Conservation (phyloP, 257 asterid genomes). For the Nicotiana noctiflora region DNA sequence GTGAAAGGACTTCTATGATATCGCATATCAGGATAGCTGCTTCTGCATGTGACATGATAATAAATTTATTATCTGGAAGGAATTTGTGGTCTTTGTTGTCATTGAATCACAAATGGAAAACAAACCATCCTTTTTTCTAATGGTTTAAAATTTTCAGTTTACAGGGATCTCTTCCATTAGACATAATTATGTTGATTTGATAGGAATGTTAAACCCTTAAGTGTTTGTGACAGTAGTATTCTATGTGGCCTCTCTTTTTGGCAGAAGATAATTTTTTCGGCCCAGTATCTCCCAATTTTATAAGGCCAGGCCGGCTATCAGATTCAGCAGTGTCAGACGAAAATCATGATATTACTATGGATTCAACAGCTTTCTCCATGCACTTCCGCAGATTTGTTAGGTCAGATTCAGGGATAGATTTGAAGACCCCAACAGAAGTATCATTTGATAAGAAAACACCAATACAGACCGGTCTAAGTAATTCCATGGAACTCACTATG, state of each 20-base stretch:
- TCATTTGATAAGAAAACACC: conserved; percentile 74
- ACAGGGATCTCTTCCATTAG: background rate
- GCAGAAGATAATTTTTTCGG: conserved; percentile 92
- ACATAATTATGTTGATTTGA: conserved; percentile 6
- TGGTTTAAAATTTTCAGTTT: background rate
- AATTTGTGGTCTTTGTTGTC: background rate
- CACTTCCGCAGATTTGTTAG: conserved; percentile 83
- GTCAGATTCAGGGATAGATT: conserved; percentile 73
- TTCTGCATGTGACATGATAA: background rate
- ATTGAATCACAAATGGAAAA: background rate
- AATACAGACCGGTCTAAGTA: conserved; percentile 33
- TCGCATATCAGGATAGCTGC: background rate
- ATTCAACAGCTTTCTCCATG: conserved; percentile 95
- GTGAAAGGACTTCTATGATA: conserved; percentile 3
- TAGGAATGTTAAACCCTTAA: conserved; percentile 2
- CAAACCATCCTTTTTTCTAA: background rate
- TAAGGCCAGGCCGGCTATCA: conserved; percentile 67
- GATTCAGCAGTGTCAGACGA: conserved; percentile 82
- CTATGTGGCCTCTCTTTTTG: conserved; percentile 16
- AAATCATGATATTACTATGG: conserved; percentile 86
- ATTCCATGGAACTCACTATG: conserved; percentile 56
- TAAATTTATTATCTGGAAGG: background rate
- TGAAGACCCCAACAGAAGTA: conserved; percentile 65
- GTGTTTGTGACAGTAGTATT: conserved; percentile 4
- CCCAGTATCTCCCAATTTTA: conserved; percentile 89